A percentile compares a stretch with the other conserved stretches of the same genome.
Conservation (phyloP, 2,329 filamentous ascomycete genomes). For the Cercospora nicotianae region DNA sequence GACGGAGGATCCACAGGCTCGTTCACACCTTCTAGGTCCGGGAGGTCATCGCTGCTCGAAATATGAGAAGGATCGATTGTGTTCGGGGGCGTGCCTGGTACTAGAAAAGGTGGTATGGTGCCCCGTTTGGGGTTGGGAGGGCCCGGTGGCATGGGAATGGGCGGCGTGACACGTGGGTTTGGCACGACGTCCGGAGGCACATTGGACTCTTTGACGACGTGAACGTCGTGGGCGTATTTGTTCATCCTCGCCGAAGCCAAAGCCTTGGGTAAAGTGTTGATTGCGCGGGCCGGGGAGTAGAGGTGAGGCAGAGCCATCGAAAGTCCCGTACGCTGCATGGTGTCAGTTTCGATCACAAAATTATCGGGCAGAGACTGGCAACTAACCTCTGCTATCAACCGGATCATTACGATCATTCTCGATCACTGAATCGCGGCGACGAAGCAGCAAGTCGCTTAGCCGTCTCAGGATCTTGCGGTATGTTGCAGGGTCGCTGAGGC, state of each 20-base stretch:
- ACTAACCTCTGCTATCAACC: neutral
- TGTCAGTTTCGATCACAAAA: neutral
- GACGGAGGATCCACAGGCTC: neutral
- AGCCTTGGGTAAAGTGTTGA: neutral
- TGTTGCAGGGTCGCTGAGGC: slow-evolving; percentile 4
- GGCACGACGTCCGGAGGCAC: neutral
- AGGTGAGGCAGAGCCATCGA: neutral
- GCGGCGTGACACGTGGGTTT: neutral
- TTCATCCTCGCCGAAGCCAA: neutral
- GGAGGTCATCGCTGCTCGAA: neutral
- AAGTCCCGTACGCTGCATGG: neutral
- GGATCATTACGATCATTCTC: neutral
- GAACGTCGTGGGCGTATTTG: neutral
- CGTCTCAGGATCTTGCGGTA: neutral
- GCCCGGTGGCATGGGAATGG: neutral
- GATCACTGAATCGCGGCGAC: slow-evolving; percentile 1
- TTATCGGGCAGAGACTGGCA: neutral
- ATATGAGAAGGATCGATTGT: neutral
- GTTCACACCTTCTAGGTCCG: neutral
- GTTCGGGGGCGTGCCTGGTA: neutral
- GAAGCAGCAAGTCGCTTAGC: neutral
- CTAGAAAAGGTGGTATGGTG: neutral
- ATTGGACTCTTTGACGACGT: slow-evolving; percentile 4
- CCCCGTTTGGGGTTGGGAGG: neutral
- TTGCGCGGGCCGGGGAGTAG: neutral